A percentile compares a stretch with the other conserved stretches of the same genome.
These are phyloP conservation scores for Cicer arietinum DNA, from an alignment of 306 rosid species.

Conservation along the genomic window DNA sequence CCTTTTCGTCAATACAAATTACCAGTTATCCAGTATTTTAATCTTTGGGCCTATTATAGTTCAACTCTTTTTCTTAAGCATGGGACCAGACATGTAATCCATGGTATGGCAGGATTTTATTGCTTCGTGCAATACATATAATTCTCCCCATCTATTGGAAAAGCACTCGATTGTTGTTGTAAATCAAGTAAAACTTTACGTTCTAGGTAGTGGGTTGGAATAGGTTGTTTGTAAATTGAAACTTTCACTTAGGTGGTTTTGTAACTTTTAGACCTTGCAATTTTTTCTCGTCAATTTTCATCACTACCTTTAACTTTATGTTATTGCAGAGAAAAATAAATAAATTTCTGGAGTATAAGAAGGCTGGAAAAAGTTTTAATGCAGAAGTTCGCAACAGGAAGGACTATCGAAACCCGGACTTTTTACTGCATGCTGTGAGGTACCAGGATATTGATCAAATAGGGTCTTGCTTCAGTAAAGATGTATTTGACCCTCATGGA, in stretches of 20 bases:
- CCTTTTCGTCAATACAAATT: not conserved
- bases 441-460: constrained; percentile 94
- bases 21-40: not conserved
- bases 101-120: not conserved
- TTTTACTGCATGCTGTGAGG: constrained; percentile 90
- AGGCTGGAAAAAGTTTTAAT: constrained; percentile 92
- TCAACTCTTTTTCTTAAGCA: not conserved
- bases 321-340: constrained; percentile 79
- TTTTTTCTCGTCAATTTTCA: constrained; percentile 36
- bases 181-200: constrained; percentile 17
- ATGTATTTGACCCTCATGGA: constrained; percentile 97
- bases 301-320: constrained; percentile 29
- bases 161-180: not conserved
- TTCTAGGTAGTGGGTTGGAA: not conserved
- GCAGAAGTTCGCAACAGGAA: constrained; percentile 93
- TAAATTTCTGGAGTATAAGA: constrained; percentile 84
- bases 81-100: not conserved
- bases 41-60: not conserved
- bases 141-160: not conserved
- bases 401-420: constrained; percentile 95
- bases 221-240: constrained; percentile 23
- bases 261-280: constrained; percentile 9
- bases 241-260: constrained; percentile 2
- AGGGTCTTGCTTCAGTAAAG: constrained; percentile 97
- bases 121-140: not conserved